Percentiles rank a stretch among this genome's conserved stretches.
phyloP scores from a whole-genome alignment of 768 basidiomycete species.

The Galerina sulciceps region DNA sequence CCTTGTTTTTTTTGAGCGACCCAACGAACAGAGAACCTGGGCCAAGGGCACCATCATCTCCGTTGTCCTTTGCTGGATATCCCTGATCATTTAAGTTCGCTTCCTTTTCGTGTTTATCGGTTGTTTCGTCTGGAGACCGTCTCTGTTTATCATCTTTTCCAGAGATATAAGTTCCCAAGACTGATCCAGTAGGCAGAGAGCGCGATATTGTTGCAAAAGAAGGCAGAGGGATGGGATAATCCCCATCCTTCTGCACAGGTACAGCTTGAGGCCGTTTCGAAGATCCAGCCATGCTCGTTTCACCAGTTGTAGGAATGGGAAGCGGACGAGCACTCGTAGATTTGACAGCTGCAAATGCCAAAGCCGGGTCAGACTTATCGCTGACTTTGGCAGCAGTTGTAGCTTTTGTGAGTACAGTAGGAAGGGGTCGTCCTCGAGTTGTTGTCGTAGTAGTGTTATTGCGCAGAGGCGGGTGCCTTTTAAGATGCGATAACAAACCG shows the following conservation, averaged over 20 bases:
- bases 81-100: constrained; percentile 28
- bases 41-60: constrained; percentile 16
- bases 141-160: constrained; percentile 1
- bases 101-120: constrained; percentile 15
- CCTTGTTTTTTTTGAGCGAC: constrained; percentile 16
- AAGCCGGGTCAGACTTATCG: constrained; percentile 12
- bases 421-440: constrained; percentile 17
- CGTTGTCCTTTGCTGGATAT: constrained; percentile 14
- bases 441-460: constrained; percentile 4
- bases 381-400: constrained; percentile 7
- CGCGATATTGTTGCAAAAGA: constrained; percentile 43
- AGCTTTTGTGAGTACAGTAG: constrained; percentile 17
- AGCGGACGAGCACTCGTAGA: constrained; percentile 21
- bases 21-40: constrained; percentile 6
- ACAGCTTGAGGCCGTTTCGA: constrained; percentile 1
- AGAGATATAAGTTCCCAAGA: constrained; percentile 17
- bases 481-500: constrained; percentile 74
- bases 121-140: not conserved
- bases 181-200: constrained; percentile 29
- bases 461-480: constrained; percentile 36
- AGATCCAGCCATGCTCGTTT: constrained; percentile 3
- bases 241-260: constrained; percentile 6
- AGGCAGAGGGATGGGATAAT: constrained; percentile 38
- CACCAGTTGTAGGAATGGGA: constrained; percentile 18
- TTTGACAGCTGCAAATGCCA: constrained; percentile 27